Conservation (phyloP, 805 yeast species). For the Schwanniomyces yamadae region DNA sequence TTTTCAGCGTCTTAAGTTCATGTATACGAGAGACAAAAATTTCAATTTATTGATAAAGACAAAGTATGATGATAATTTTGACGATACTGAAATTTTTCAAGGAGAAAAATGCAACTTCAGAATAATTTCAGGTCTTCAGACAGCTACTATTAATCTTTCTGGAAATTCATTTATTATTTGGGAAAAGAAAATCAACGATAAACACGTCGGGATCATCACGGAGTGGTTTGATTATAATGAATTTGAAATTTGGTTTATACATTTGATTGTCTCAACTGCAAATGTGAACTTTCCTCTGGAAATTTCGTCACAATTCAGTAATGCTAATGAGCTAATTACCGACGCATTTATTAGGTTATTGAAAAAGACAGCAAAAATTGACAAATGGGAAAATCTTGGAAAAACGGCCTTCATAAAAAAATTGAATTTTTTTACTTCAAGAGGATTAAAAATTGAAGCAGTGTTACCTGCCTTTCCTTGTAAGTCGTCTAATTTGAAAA, state of each 20-base stretch:
- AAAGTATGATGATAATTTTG: not conserved
- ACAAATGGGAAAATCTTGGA: slow-evolving; percentile 52
- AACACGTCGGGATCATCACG: slow-evolving; percentile 29
- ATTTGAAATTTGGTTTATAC: slow-evolving; percentile 35
- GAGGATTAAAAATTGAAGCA: slow-evolving; percentile 49
- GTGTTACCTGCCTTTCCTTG: slow-evolving; percentile 67
- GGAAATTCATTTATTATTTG: slow-evolving; percentile 13
- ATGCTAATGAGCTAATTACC: slow-evolving; percentile 24
- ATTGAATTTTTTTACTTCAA: slow-evolving; percentile 48
- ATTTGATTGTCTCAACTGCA: slow-evolving; percentile 22
- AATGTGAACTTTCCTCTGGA: slow-evolving; percentile 13
- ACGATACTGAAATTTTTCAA: too few relatives aligned
- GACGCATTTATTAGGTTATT: slow-evolving; percentile 45
- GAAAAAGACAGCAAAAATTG: slow-evolving; percentile 47
- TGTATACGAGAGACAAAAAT: slow-evolving; percentile 23
- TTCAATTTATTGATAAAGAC: slow-evolving; percentile 1
- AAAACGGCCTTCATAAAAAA: slow-evolving; percentile 40
- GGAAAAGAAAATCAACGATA: slow-evolving; percentile 16
- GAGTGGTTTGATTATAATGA: slow-evolving; percentile 18
- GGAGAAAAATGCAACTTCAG: too few relatives aligned
- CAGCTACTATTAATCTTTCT: not conserved
- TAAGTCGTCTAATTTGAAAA: slow-evolving; percentile 55
- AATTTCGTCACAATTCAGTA: not conserved
- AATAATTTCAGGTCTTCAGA: too few relatives aligned
- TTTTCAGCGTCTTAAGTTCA: slow-evolving; percentile 25